These are phyloP conservation scores for Mychonastes homosphaera DNA, from an alignment of 139 green algal genomes.

Conservation along the genomic window DNA sequence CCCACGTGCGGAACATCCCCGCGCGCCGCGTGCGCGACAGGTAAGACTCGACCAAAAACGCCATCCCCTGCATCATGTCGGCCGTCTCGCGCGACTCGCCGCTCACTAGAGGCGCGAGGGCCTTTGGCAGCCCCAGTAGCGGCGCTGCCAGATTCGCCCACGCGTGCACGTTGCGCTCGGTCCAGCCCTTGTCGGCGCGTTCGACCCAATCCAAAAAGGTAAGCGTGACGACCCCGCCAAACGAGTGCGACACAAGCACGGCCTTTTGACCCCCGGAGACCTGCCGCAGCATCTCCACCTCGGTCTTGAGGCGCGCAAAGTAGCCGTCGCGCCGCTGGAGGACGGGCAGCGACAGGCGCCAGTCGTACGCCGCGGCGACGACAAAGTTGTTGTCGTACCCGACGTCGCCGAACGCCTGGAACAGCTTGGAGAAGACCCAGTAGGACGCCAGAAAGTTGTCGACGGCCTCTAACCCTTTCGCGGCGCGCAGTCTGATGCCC, in stretches of 20 bases:
- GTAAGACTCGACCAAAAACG: constrained; percentile 20
- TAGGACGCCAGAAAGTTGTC: constrained; percentile 59
- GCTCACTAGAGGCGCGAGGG: constrained; percentile 44
- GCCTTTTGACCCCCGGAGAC: constrained; percentile 26
- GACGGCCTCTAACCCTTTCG: constrained; percentile 44
- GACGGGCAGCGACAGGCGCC: constrained; percentile 54
- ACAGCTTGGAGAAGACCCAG: constrained; percentile 61
- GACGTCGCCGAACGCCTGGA: constrained; percentile 53
- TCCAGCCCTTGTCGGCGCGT: constrained; percentile 38
- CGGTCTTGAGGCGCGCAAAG: constrained; percentile 41
- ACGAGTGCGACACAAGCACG: constrained; percentile 43
- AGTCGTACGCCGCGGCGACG: constrained; percentile 60
- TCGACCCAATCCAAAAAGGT: constrained; percentile 44
- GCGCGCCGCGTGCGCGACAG: constrained; percentile 8
- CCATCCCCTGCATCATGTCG: constrained; percentile 21
- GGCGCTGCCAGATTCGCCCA: constrained; percentile 58
- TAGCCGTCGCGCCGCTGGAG: constrained; percentile 53
- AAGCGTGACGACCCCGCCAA: constrained; percentile 30
- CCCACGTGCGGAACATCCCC: constrained; percentile 59
- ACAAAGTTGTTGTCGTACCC: constrained; percentile 59
- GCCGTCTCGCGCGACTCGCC: constrained; percentile 61
- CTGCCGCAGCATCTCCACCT: constrained; percentile 24
- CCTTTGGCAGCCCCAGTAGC: constrained; percentile 60
- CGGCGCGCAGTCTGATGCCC: constrained; percentile 44
- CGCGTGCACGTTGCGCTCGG: constrained; percentile 48